Evolutionary conservation across 192 early-diverging fungal genomes (phyloP).

Genomic region (Geranomyces variabilis): DNA sequence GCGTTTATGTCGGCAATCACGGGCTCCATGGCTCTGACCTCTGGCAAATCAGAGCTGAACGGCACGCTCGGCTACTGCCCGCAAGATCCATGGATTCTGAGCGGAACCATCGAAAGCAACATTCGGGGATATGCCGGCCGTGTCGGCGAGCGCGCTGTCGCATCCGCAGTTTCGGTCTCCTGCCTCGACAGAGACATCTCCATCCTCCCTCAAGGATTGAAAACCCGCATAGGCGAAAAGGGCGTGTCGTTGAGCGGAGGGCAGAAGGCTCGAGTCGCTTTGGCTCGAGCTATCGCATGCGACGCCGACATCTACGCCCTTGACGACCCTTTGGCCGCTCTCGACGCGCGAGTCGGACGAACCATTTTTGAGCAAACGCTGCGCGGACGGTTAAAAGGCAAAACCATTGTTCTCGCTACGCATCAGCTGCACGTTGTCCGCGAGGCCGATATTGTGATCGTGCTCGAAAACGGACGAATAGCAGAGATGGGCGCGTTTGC

Average conservation of each 20-base stretch:
- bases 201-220: slow-evolving; percentile 35
- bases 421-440: slow-evolving; percentile 62
- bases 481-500: slow-evolving; percentile 49
- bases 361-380: slow-evolving; percentile 76
- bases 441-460: slow-evolving; percentile 65
- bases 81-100: slow-evolving; percentile 44
- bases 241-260: slow-evolving; percentile 51
- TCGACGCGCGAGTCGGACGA: slow-evolving; percentile 55
- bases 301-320: slow-evolving; percentile 52
- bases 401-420: slow-evolving; percentile 73
- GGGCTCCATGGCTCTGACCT: slow-evolving; percentile 70
- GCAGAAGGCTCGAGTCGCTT: slow-evolving; percentile 45
- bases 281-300: slow-evolving; percentile 42
- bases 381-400: slow-evolving; percentile 57
- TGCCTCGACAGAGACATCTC: slow-evolving; percentile 41
- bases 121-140: slow-evolving; percentile 25
- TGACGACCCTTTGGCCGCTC: slow-evolving; percentile 49
- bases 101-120: slow-evolving; percentile 45
- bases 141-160: neutral
- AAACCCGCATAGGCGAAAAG: slow-evolving; percentile 48
- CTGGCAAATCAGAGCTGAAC: slow-evolving; percentile 55
- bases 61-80: slow-evolving; percentile 64
- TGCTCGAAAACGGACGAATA: slow-evolving; percentile 66
- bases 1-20: slow-evolving; percentile 77
- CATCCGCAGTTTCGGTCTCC: slow-evolving; percentile 14